Evolutionary conservation across 257 asterid species (phyloP), one percentile per base, ranked within the genome.

Genomic region (Orobanche coerulescens): DNA sequence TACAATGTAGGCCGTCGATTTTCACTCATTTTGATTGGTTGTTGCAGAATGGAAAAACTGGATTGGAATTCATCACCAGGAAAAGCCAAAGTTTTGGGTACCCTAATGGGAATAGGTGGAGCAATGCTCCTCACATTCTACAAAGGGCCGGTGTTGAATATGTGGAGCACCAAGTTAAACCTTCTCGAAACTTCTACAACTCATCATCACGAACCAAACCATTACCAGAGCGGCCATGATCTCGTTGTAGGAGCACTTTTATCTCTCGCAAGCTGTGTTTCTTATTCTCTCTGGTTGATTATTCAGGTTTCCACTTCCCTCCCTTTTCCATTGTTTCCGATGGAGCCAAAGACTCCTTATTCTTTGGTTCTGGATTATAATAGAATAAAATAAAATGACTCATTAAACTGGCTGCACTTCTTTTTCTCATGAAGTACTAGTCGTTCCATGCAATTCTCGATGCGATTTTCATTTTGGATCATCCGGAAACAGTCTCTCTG

Each of bases 41-140:
- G n/a, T n/a, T n/a, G n/a, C 65, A 90, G 97, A 69, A 56, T 83
- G 65, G 97, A 90, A 75, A 77, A 14, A 26, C 40, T 87, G 60
- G 81, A 79, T 4, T 90, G 78, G 89, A 61, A 78, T 7, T 53
- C 93, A 13, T 0, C 51, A 0, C 76, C 86, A 13, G 96, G 96
- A 18, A 84, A 76, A 60, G 88, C 87, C 15, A 90, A 87, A 75
- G 83, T 80, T 0, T 25, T 79, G 0, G 97, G 95, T 4, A 87
- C 95, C 0, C 0, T 80, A 2, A 0, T 87, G 4, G 84, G 95
- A n/a, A 65, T 87, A 25, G 65, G 75, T 1, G 96, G 97, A 20
- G 97, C 95, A 7, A 84, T 80, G 95, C 69, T 87, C 11, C 76
- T 90, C 69, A 83, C 95, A 42, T 73, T 87, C 51, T 83, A 76